Conservation (phyloP, 768 basidiomycete genomes). For the Tulasnella sp. region DNA sequence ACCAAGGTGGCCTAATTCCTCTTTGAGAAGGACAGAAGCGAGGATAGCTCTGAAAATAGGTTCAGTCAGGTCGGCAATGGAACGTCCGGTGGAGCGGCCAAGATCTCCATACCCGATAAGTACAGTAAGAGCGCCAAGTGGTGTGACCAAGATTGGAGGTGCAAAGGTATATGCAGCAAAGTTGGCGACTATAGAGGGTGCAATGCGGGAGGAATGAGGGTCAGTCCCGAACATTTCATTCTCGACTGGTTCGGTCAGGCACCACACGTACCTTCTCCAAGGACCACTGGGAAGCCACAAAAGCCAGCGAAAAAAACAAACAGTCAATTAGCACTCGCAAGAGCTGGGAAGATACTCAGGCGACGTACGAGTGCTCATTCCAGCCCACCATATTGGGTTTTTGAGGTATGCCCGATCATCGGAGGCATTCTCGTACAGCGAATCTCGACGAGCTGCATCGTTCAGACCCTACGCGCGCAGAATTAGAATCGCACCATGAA, state of each 20-base stretch:
- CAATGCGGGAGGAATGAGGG: not conserved
- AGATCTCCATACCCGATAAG: slow-evolving; percentile 68
- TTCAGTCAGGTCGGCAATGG: not conserved
- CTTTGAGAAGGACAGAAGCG: slow-evolving; percentile 84
- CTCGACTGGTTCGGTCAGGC: not conserved
- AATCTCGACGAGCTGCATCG: slow-evolving; percentile 55
- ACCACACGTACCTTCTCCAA: slow-evolving; percentile 77
- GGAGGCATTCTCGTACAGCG: slow-evolving; percentile 46
- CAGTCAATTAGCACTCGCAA: not conserved
- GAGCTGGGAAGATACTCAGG: not conserved
- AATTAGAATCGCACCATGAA: not conserved
- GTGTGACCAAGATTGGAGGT: slow-evolving; percentile 95
- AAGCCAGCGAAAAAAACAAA: not conserved
- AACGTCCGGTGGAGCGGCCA: slow-evolving; percentile 1
- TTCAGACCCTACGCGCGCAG: slow-evolving; percentile 64
- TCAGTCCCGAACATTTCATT: not conserved
- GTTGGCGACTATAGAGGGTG: slow-evolving; percentile 30
- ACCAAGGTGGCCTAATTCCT: slow-evolving; percentile 90
- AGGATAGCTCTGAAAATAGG: slow-evolving; percentile 64
- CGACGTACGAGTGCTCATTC: slow-evolving; percentile 74
- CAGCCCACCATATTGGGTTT: slow-evolving; percentile 96
- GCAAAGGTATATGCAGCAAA: slow-evolving; percentile 98
- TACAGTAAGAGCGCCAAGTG: slow-evolving; percentile 91
- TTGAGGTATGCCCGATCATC: slow-evolving; percentile 78
- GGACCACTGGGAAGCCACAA: slow-evolving; percentile 48